phyloP scores from a whole-genome alignment of 805 yeast species.

The Lipomyces chichibuensis region DNA sequence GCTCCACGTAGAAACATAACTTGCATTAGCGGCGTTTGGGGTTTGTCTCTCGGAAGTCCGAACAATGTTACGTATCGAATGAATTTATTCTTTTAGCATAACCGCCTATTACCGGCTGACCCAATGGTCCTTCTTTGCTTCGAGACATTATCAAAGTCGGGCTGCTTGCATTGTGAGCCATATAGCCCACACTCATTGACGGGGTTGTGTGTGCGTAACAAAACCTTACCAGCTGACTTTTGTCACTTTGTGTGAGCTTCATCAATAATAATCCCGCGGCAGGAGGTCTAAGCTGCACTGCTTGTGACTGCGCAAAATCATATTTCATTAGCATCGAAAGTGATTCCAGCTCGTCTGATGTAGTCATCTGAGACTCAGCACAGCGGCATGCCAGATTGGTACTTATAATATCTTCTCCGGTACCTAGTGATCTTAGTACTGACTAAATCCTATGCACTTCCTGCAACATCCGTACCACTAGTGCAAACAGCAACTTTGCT shows the following conservation, averaged over 20 bases:
- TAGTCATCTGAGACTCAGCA: constrained; percentile 1
- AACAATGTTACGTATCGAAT: neutral
- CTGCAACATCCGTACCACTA: constrained; percentile 40
- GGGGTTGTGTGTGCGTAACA: constrained; percentile 30
- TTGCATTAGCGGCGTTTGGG: constrained; percentile 7
- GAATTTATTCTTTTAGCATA: neutral
- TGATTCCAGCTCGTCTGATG: constrained; percentile 5
- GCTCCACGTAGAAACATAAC: neutral
- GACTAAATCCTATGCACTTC: no score
- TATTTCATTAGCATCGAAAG: neutral
- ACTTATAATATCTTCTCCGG: constrained; percentile 48
- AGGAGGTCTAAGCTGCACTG: constrained; percentile 17
- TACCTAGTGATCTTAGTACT: constrained; percentile 8
- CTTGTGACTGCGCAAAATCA: constrained; percentile 7
- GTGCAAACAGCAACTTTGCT: constrained; percentile 40
- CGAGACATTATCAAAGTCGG: constrained; percentile 20
- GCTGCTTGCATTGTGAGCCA: constrained; percentile 2
- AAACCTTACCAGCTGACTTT: neutral
- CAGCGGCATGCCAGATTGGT: constrained; percentile 39
- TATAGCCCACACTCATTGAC: constrained; percentile 25
- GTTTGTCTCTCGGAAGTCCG: neutral
- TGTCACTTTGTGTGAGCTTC: constrained; percentile 10
- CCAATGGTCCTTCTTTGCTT: neutral
- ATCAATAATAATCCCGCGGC: constrained; percentile 25
- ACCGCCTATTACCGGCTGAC: constrained; percentile 6